Evolutionary conservation across 176 grass and related monocot species (phyloP).

Genomic region (Oryza punctata): DNA sequence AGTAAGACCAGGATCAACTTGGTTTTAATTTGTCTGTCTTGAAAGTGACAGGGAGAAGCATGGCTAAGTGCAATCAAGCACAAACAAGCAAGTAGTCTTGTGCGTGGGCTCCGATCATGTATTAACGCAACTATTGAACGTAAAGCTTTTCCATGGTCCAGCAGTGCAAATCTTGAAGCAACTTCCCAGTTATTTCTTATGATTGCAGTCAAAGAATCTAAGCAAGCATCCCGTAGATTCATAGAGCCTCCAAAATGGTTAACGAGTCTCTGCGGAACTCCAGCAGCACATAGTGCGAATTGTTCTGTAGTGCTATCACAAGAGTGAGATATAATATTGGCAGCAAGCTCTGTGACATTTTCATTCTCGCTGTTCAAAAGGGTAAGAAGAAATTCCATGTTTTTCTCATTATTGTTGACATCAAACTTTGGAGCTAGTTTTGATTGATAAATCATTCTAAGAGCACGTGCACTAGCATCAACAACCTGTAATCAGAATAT

Average conservation of each 20-base stretch:
- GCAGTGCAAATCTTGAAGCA: conserved; percentile 77
- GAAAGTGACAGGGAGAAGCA: conserved; percentile 65
- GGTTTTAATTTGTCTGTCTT: conserved; percentile 82
- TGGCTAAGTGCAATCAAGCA: conserved; percentile 83
- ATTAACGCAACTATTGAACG: conserved; percentile 63
- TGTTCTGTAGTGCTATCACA: conserved; percentile 73
- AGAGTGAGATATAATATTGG: conserved; percentile 88
- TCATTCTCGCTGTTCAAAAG: conserved; percentile 82
- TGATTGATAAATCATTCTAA: conserved; percentile 98
- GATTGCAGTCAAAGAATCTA: conserved; percentile 76
- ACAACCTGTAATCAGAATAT: conserved; percentile 66
- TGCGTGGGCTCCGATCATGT: conserved; percentile 80
- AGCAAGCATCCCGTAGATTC: conserved; percentile 88
- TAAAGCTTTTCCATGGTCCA: conserved; percentile 82
- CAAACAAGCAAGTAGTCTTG: conserved; percentile 87
- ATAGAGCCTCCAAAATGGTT: conserved; percentile 78
- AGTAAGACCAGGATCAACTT: conserved; percentile 87
- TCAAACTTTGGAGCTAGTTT: conserved; percentile 86
- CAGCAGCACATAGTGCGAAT: conserved; percentile 74
- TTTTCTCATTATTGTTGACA: conserved; percentile 68
- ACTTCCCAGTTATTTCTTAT: conserved; percentile 74
- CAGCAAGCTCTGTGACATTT: conserved; percentile 95
- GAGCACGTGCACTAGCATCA: conserved; percentile 88
- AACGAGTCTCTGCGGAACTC: conserved; percentile 74
- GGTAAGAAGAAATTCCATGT: conserved; percentile 90